A percentile compares a stretch with the other conserved stretches of the same genome.
phyloP scores from a whole-genome alignment of 148 eudicot species.

The Persicaria tinctoria region DNA sequence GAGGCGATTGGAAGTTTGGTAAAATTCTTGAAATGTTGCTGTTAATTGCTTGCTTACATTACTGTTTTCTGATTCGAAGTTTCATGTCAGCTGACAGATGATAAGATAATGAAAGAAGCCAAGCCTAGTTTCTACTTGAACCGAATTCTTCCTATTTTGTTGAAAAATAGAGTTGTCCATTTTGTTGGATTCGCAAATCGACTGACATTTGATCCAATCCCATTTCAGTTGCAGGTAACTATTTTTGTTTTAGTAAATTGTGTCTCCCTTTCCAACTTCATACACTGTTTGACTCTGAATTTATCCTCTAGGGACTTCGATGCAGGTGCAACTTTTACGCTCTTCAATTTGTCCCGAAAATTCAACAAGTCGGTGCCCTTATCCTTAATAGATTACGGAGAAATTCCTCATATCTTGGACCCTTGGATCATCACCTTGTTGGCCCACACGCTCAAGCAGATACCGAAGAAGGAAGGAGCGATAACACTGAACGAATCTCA shows the following conservation, averaged over 20 bases:
- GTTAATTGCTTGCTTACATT: slow-evolving; percentile 9
- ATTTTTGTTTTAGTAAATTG: neutral
- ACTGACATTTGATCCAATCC: slow-evolving; percentile 84
- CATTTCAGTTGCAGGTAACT: slow-evolving; percentile 78
- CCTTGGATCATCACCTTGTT: slow-evolving; percentile 69
- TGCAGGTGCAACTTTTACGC: slow-evolving; percentile 99
- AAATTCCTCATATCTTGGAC: slow-evolving; percentile 48
- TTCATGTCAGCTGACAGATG: slow-evolving; percentile 67
- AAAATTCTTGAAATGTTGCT: slow-evolving; percentile 21
- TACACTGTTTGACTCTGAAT: slow-evolving; percentile 41
- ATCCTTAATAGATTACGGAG: slow-evolving; percentile 74
- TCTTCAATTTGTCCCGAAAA: slow-evolving; percentile 81
- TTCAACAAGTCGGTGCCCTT: slow-evolving; percentile 80
- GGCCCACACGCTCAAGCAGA: slow-evolving; percentile 54
- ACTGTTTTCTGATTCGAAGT: slow-evolving; percentile 12
- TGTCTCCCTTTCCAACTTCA: neutral
- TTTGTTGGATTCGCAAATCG: slow-evolving; percentile 95
- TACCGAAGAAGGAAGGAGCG: slow-evolving; percentile 25
- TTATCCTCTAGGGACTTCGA: slow-evolving; percentile 81
- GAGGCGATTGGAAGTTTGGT: slow-evolving; percentile 98
- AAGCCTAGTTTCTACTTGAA: slow-evolving; percentile 84
- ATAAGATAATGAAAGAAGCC: slow-evolving; percentile 87
- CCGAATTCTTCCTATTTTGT: slow-evolving; percentile 76
- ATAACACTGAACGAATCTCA: slow-evolving; percentile 30
- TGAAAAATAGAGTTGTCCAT: slow-evolving; percentile 68